phyloP scores from a whole-genome alignment of 2,329 filamentous ascomycete species.

The Alternaria sp. region DNA sequence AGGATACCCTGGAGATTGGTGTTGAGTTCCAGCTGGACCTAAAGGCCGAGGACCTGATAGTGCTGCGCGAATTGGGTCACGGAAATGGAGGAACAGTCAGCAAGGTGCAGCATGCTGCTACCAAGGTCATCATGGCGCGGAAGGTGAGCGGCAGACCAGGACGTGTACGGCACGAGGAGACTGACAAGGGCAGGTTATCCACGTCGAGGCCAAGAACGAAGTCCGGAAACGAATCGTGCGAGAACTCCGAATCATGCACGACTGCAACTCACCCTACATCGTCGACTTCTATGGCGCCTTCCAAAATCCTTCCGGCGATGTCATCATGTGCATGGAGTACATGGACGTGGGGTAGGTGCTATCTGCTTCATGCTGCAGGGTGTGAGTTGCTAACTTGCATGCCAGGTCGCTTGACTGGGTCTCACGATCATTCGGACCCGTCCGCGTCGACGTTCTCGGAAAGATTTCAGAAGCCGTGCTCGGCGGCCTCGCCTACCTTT shows the following conservation, averaged over 20 bases:
- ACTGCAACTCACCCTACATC: slow-evolving; percentile 95
- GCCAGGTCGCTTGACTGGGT: slow-evolving; percentile 87
- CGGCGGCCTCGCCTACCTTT: slow-evolving; percentile 92
- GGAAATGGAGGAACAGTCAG: slow-evolving; percentile 98
- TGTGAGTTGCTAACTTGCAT: slow-evolving; percentile 18
- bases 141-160: slow-evolving; percentile 69
- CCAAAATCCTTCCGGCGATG: slow-evolving; percentile 93
- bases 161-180: not conserved
- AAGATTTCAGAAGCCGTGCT: slow-evolving; percentile 98
- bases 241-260: slow-evolving; percentile 97
- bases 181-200: slow-evolving; percentile 75
- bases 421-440: slow-evolving; percentile 91
- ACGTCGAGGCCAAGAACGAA: slow-evolving; percentile 97
- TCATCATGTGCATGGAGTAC: slow-evolving; percentile 99
- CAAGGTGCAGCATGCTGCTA: slow-evolving; percentile 94
- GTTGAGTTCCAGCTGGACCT: slow-evolving; percentile 96
- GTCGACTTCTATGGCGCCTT: slow-evolving; percentile 98
- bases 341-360: slow-evolving; percentile 92
- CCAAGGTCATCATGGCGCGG: slow-evolving; percentile 94
- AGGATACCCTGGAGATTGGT: slow-evolving; percentile 87
- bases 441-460: slow-evolving; percentile 93
- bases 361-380: not conserved
- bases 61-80: slow-evolving; percentile 91
- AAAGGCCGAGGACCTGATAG: slow-evolving; percentile 87
- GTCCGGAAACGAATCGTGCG: slow-evolving; percentile 96